Conservation (phyloP, 1,284 basidiomycete species). For the Moesziomyces parantarcticus region DNA sequence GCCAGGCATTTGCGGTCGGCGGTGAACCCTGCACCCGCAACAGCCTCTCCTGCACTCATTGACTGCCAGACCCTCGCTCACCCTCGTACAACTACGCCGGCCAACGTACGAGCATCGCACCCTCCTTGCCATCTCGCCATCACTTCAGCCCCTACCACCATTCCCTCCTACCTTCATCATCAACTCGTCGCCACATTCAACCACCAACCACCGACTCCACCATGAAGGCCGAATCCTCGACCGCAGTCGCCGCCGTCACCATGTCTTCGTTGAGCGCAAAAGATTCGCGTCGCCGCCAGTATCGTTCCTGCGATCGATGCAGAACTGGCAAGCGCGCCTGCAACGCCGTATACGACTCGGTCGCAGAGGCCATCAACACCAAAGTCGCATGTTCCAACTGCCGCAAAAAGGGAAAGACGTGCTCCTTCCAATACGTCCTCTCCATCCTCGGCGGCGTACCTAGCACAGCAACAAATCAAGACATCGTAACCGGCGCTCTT, state of each 20-base stretch:
- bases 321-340: constrained; percentile 25
- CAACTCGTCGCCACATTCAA: too few relatives aligned
- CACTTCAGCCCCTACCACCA: too few relatives aligned
- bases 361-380: constrained; percentile 29
- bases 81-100: too few relatives aligned
- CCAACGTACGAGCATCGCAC: too few relatives aligned
- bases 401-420: constrained; percentile 27
- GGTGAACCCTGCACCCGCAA: too few relatives aligned
- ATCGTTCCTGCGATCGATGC: constrained; percentile 34
- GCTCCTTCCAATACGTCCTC: constrained; percentile 29
- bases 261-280: constrained; percentile 3
- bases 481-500: neutral
- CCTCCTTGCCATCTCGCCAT: too few relatives aligned
- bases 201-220: neutral
- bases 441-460: constrained; percentile 25
- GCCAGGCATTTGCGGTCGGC: too few relatives aligned
- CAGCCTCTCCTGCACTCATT: too few relatives aligned
- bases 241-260: neutral
- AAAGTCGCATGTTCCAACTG: constrained; percentile 31
- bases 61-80: too few relatives aligned
- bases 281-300: constrained; percentile 29
- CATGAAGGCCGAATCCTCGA: constrained; percentile 1
- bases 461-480: neutral
- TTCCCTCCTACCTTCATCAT: too few relatives aligned
- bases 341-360: constrained; percentile 28